Evolutionary conservation across 345 rosid genomes (phyloP), one percentile per base, ranked within the genome.

Genomic region (Citrus cavaleriei): DNA sequence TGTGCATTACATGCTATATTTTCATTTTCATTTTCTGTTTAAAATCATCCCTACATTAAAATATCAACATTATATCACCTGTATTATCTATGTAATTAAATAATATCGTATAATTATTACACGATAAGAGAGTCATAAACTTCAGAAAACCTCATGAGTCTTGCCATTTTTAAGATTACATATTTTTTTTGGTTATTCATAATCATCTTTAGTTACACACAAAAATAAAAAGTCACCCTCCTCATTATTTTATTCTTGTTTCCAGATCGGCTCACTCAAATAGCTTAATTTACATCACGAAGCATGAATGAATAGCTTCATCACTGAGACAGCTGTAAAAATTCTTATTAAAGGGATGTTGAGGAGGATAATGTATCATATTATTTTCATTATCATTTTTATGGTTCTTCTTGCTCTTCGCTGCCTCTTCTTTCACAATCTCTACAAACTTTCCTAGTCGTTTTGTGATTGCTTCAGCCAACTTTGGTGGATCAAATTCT

Each of bases 361-460:
- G 88, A 6, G 91, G 88, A 82, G 91, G 87, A 68, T 88, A 85
- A 58, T 72, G 55, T 30, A 83, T 81, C 32, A 67, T 30, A 73
- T 19, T 72, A 22, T 81, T 74, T 14, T 78, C 38, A 28, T 73
- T 40, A 1, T 76, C 64, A 0, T 32, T 71, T 7, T 63, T 37
- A 0, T 66, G 73, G 3, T 67, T 63, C 19, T 28, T 24, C 1
- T 51, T 49, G 0, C 1, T 67, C 63, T 60, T 80, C 42, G 73
- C 91, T 55, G 81, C 55, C 22, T 72, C 88, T 72, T 81, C 83
- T 37, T 76, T 85, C 73, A 86, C 42, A 58, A 93, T 78, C 73
- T 83, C 87, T 22, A 84, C 93, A 61, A 90, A 81, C 72, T 87
- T 91, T 16, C 91, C 89, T 16, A 89, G 75, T 73, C 84, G 75